phyloP scores from a whole-genome alignment of 2,329 filamentous ascomycete genomes.

The Geosmithia putterillii region DNA sequence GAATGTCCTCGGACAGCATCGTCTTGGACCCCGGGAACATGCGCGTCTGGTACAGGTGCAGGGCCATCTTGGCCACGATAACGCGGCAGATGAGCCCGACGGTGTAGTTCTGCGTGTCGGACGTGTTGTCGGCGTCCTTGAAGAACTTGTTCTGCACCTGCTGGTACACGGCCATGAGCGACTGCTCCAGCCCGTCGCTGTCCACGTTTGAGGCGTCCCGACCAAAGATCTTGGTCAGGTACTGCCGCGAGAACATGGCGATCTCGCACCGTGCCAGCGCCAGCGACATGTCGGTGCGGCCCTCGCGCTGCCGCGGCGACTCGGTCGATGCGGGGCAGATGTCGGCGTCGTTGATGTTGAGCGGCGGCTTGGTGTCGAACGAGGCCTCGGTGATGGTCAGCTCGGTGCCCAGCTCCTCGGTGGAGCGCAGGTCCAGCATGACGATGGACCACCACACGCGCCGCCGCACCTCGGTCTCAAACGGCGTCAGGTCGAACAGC shows the following conservation, averaged over 20 bases:
- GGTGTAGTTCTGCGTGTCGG: conserved; percentile 51
- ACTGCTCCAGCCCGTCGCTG: conserved; percentile 22
- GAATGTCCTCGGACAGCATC: conserved; percentile 46
- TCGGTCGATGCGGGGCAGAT: conserved; percentile 33
- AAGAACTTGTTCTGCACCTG: conserved; percentile 44
- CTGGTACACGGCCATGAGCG: conserved; percentile 39
- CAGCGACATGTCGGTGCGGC: conserved; percentile 39
- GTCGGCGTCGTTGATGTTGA: conserved; percentile 37
- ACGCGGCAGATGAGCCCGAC: conserved; percentile 56
- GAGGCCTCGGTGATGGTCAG: conserved; percentile 25
- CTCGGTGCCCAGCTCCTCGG: conserved; percentile 39
- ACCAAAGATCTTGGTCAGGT: conserved; percentile 11
- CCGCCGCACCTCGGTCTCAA: conserved; percentile 47
- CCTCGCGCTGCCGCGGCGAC: conserved; percentile 31
- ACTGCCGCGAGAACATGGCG: conserved; percentile 22
- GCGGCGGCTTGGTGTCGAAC: conserved; percentile 35
- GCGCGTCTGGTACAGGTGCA: conserved; percentile 65
- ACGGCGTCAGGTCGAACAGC: conserved; percentile 38
- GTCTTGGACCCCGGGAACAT: conserved; percentile 46
- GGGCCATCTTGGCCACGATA: conserved; percentile 66
- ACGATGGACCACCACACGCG: conserved; percentile 51
- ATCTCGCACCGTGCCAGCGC: conserved; percentile 39
- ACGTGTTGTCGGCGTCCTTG: conserved; percentile 33
- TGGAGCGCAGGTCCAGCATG: conserved; percentile 39
- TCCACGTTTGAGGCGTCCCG: conserved; percentile 14